A percentile compares a stretch with the other conserved stretches of the same genome.
Evolutionary conservation across 2,329 filamentous ascomycete genomes (phyloP).

Genomic region (Calonectria naviculata): DNA sequence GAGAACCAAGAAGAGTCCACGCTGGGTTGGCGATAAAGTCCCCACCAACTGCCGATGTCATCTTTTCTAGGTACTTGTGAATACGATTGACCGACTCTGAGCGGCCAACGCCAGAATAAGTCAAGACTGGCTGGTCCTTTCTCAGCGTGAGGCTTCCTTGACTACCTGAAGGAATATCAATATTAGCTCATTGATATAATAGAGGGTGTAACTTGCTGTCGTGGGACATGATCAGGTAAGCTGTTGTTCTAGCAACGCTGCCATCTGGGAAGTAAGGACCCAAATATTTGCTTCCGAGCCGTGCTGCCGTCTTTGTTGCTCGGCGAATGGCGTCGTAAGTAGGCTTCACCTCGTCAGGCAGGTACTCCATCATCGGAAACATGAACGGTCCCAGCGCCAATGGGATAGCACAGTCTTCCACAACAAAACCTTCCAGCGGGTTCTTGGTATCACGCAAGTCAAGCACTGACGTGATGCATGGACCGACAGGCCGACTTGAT

Average conservation of each 20-base stretch:
- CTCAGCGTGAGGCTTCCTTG: slow-evolving; percentile 70
- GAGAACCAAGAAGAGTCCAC: slow-evolving; percentile 64
- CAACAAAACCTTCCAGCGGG: slow-evolving; percentile 70
- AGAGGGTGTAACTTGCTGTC: slow-evolving; percentile 56
- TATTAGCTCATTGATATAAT: not conserved
- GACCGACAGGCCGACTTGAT: slow-evolving; percentile 65
- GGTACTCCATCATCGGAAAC: slow-evolving; percentile 63
- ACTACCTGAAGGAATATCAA: slow-evolving; percentile 51
- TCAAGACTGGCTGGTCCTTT: slow-evolving; percentile 68
- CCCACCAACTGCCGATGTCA: slow-evolving; percentile 68
- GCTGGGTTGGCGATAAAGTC: slow-evolving; percentile 70
- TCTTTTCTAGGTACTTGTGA: slow-evolving; percentile 62
- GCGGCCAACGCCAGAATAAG: slow-evolving; percentile 69
- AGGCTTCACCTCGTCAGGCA: slow-evolving; percentile 51
- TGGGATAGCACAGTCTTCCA: slow-evolving; percentile 73
- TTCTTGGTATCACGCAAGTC: slow-evolving; percentile 66
- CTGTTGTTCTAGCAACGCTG: slow-evolving; percentile 68
- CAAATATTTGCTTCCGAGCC: slow-evolving; percentile 61
- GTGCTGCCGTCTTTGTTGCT: slow-evolving; percentile 15
- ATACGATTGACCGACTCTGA: slow-evolving; percentile 65
- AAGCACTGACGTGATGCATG: slow-evolving; percentile 72
- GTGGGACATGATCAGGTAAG: slow-evolving; percentile 76
- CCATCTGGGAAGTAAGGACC: slow-evolving; percentile 68
- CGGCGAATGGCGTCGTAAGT: slow-evolving; percentile 4
- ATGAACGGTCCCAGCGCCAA: slow-evolving; percentile 66